These are phyloP conservation scores for Zymoseptoria pseudotritici DNA, from an alignment of 2,329 filamentous ascomycete species.

Conservation along the genomic window DNA sequence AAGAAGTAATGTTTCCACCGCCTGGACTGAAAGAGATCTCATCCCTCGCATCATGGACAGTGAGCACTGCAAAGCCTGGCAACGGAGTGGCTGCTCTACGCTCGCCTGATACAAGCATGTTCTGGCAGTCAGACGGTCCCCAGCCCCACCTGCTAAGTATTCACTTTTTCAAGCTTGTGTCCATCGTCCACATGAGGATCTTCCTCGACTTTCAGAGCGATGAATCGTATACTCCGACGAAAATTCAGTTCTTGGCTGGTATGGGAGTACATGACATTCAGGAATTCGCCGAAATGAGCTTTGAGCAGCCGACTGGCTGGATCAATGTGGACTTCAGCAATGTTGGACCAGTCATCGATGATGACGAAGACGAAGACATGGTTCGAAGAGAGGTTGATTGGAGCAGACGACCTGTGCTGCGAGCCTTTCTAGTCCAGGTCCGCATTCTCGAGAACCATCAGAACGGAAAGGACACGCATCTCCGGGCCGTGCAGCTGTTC, in stretches of 20 bases:
- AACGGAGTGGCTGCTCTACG: slow-evolving; percentile 71
- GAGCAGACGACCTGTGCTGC: slow-evolving; percentile 62
- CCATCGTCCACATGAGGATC: slow-evolving; percentile 69
- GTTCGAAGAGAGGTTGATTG: slow-evolving; percentile 33
- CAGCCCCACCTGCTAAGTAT: slow-evolving; percentile 77
- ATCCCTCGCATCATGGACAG: slow-evolving; percentile 74
- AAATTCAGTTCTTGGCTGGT: slow-evolving; percentile 80
- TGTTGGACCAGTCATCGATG: slow-evolving; percentile 44
- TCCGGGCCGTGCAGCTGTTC: slow-evolving; percentile 85
- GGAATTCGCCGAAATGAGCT: slow-evolving; percentile 73
- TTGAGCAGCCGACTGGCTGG: slow-evolving; percentile 79
- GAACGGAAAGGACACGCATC: slow-evolving; percentile 98
- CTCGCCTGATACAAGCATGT: slow-evolving; percentile 62
- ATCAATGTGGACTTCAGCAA: slow-evolving; percentile 69
- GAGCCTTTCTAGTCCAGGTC: slow-evolving; percentile 85
- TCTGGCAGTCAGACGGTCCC: slow-evolving; percentile 82
- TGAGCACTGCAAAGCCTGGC: slow-evolving; percentile 73
- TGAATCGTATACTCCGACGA: slow-evolving; percentile 93
- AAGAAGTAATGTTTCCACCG: slow-evolving; percentile 37
- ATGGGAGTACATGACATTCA: slow-evolving; percentile 88
- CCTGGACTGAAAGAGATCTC: slow-evolving; percentile 69
- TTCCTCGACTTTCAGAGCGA: slow-evolving; percentile 88
- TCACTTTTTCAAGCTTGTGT: slow-evolving; percentile 76
- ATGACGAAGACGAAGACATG: slow-evolving; percentile 23
- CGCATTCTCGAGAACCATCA: slow-evolving; percentile 94